These are phyloP conservation scores for Polytrichum formosum DNA, from an alignment of 225 moss, liverwort and hornwort species.

Conservation along the genomic window DNA sequence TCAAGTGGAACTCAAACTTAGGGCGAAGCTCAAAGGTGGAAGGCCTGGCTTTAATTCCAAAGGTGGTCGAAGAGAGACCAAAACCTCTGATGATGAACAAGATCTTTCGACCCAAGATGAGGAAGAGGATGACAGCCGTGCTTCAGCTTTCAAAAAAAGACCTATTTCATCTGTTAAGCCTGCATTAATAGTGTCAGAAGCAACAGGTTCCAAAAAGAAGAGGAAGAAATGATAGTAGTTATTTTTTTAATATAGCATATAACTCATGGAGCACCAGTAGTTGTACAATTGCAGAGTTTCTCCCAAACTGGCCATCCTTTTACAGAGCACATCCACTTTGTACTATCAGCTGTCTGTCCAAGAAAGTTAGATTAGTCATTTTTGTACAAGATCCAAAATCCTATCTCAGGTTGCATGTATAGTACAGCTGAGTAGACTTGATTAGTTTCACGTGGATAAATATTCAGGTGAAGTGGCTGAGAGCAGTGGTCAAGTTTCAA, in stretches of 20 bases:
- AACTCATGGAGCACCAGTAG: too few species aligned
- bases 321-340: too few species aligned
- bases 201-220: conserved; percentile 19
- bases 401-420: too few species aligned
- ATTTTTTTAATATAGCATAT: neutral
- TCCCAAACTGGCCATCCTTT: too few species aligned
- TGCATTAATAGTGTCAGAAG: conserved; percentile 14
- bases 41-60: neutral
- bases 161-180: conserved; percentile 12
- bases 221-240: conserved; percentile 11
- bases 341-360: too few species aligned
- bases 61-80: conserved; percentile 10
- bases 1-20: conserved; percentile 18
- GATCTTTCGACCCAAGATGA: conserved; percentile 9
- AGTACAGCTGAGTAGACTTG: too few species aligned
- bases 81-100: conserved; percentile 12
- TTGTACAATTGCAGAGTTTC: too few species aligned
- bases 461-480: too few species aligned
- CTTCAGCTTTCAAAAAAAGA: conserved; percentile 31
- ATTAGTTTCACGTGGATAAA: too few species aligned
- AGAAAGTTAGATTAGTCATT: too few species aligned
- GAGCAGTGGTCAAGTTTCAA: too few species aligned
- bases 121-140: conserved; percentile 18
- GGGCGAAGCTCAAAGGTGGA: conserved; percentile 20
- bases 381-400: too few species aligned